phyloP scores from a whole-genome alignment of 2,329 filamentous ascomycete species.

The Volutella citrinella region DNA sequence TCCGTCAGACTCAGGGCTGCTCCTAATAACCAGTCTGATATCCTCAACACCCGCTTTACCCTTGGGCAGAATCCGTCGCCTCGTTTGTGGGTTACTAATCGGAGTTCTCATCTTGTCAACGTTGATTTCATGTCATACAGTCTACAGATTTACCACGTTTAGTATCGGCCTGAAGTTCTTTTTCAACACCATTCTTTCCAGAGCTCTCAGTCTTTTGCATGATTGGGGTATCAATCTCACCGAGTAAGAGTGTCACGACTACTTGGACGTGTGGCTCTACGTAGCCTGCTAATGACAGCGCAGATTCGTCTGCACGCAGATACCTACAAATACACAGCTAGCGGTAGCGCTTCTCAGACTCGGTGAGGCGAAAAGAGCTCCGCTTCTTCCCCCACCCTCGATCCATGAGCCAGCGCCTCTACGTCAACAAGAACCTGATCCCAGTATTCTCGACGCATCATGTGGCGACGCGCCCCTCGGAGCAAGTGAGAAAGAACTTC shows the following conservation, averaged over 20 bases:
- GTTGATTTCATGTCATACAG: background rate
- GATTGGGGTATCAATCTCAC: no score
- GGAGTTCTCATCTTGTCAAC: background rate
- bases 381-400: slow-evolving; percentile 52
- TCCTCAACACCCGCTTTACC: slow-evolving; percentile 59
- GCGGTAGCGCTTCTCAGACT: slow-evolving; percentile 73
- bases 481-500: slow-evolving; percentile 50
- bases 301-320: slow-evolving; percentile 71
- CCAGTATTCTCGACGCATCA: slow-evolving; percentile 37
- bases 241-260: slow-evolving; percentile 68
- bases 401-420: background rate
- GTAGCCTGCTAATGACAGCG: slow-evolving; percentile 49
- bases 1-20: no score
- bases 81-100: background rate
- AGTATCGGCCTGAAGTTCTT: slow-evolving; percentile 5
- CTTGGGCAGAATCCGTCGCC: slow-evolving; percentile 50
- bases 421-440: background rate
- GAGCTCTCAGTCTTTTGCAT: background rate
- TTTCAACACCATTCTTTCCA: background rate
- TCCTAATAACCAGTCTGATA: slow-evolving; percentile 36
- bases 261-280: slow-evolving; percentile 29
- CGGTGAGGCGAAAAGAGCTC: slow-evolving; percentile 72
- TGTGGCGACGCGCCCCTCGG: slow-evolving; percentile 17
- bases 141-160: slow-evolving; percentile 1
- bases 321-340: slow-evolving; percentile 78